Percentiles rank a stretch among this genome's conserved stretches.
These are phyloP conservation scores for Rhizomucor pusillus DNA, from an alignment of 371 early-diverging fungal species.

Conservation along the genomic window DNA sequence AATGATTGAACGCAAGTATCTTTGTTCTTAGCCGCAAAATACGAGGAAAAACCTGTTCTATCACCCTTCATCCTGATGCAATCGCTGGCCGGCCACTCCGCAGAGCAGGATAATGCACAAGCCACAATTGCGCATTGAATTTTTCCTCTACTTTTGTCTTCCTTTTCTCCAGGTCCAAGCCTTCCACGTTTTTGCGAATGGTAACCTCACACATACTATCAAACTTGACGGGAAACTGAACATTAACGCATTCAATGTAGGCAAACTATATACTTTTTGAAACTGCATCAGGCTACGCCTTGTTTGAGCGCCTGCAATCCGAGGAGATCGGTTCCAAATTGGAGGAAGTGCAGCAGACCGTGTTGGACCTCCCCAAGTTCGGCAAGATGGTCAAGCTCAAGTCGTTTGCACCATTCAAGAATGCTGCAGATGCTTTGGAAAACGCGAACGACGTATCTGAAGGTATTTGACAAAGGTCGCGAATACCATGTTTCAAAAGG, in stretches of 20 bases:
- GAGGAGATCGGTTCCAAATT: constrained; percentile 96
- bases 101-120: too few relatives aligned
- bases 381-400: constrained; percentile 88
- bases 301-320: constrained; percentile 91
- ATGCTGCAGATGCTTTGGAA: constrained; percentile 95
- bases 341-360: constrained; percentile 80
- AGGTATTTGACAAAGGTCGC: constrained; percentile 51
- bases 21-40: too few relatives aligned
- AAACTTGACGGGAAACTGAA: too few relatives aligned
- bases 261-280: constrained; percentile 84
- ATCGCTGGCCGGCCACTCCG: too few relatives aligned
- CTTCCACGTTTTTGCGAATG: too few relatives aligned
- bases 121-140: too few relatives aligned
- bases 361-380: constrained; percentile 88
- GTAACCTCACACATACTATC: too few relatives aligned
- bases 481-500: neutral
- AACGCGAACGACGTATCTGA: constrained; percentile 97
- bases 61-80: too few relatives aligned
- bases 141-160: too few relatives aligned
- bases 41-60: too few relatives aligned
- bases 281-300: constrained; percentile 94
- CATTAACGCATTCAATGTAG: constrained; percentile 26
- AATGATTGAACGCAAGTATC: too few relatives aligned
- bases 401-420: constrained; percentile 95
- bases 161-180: too few relatives aligned